Conservation (phyloP, 1,139 yeast genomes). For the Pichia cactophila region DNA sequence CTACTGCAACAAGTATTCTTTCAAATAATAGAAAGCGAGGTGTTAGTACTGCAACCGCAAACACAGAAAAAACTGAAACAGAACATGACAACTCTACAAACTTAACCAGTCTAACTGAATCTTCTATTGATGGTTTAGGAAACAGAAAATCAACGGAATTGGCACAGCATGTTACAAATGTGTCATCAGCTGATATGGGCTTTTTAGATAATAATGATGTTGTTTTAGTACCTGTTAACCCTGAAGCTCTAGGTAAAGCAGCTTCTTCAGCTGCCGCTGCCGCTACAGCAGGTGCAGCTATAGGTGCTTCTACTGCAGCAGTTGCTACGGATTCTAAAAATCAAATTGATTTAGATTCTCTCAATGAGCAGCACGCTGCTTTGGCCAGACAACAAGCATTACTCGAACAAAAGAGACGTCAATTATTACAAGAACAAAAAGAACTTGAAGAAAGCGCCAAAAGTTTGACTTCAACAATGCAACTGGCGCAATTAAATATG, state of each 20-base stretch:
- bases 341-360: neutral
- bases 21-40: slow-evolving; percentile 11
- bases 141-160: slow-evolving; percentile 2
- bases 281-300: neutral
- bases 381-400: slow-evolving; percentile 14
- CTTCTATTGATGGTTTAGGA: neutral
- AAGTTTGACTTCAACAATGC: slow-evolving; percentile 12
- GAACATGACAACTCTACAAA: neutral
- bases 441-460: slow-evolving; percentile 17
- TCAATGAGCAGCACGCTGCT: slow-evolving; percentile 13
- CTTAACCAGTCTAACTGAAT: neutral
- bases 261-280: neutral
- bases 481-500: neutral
- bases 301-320: neutral
- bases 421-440: slow-evolving; percentile 14
- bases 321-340: neutral
- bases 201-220: slow-evolving; percentile 14
- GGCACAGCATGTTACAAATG: slow-evolving; percentile 6
- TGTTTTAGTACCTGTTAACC: slow-evolving; percentile 12
- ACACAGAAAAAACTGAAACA: slow-evolving; percentile 9
- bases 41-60: slow-evolving; percentile 11
- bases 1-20: slow-evolving; percentile 10
- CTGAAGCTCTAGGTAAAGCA: neutral
- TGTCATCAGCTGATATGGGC: slow-evolving; percentile 10
- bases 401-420: slow-evolving; percentile 16